These are phyloP conservation scores for Neofusicoccum cordaticola DNA, from an alignment of 2,329 filamentous ascomycete genomes.

Conservation along the genomic window DNA sequence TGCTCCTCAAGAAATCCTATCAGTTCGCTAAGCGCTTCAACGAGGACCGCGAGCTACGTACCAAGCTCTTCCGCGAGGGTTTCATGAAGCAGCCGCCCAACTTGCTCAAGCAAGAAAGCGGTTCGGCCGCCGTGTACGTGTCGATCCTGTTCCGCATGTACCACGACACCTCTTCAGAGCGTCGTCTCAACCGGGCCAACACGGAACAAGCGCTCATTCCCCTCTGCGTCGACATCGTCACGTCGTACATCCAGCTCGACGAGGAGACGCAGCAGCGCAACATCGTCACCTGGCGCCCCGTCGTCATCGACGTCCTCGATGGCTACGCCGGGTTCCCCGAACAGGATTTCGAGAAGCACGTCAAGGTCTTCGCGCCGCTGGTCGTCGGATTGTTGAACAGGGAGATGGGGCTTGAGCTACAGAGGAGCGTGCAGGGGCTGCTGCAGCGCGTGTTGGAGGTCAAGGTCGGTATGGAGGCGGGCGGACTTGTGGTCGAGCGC, in stretches of 20 bases:
- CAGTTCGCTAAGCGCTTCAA: constrained; percentile 98
- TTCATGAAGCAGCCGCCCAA: constrained; percentile 99
- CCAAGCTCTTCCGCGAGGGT: constrained; percentile 91
- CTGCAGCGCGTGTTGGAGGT: constrained; percentile 76
- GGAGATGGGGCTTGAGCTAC: constrained; percentile 76
- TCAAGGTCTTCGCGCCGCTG: constrained; percentile 81
- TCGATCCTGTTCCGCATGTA: constrained; percentile 97
- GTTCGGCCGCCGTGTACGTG: constrained; percentile 90
- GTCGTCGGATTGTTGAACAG: constrained; percentile 77
- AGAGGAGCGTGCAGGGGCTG: constrained; percentile 72
- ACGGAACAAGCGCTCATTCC: constrained; percentile 92
- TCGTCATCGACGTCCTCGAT: constrained; percentile 94
- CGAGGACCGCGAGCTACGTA: constrained; percentile 90
- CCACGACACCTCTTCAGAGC: constrained; percentile 79
- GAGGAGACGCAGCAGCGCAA: constrained; percentile 97
- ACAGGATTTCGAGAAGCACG: constrained; percentile 76
- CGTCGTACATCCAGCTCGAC: constrained; percentile 79
- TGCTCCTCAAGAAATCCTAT: constrained; percentile 90
- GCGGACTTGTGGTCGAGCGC: not conserved
- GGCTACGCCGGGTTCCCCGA: constrained; percentile 83
- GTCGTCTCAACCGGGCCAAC: constrained; percentile 72
- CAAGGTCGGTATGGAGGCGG: constrained; percentile 10
- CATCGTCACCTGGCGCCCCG: constrained; percentile 93
- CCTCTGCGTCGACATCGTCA: constrained; percentile 90
- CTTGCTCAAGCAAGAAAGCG: constrained; percentile 92